Percentiles rank a stretch among this genome's conserved stretches.
These are phyloP conservation scores for Cerrena zonata DNA, from an alignment of 1,284 basidiomycete species.

Conservation along the genomic window DNA sequence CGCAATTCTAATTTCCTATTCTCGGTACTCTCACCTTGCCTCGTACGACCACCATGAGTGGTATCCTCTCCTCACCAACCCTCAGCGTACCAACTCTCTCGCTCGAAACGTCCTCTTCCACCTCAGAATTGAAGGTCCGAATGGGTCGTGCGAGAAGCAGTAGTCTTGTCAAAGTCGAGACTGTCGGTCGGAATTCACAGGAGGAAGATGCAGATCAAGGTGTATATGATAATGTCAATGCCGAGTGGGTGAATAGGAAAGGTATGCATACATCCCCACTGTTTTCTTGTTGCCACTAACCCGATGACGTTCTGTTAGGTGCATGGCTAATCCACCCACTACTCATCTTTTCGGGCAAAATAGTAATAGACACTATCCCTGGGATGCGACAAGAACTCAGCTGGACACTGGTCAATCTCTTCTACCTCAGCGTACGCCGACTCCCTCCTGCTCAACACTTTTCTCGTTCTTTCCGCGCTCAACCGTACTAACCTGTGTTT, in stretches of 20 bases:
- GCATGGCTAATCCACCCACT: conserved; percentile 98
- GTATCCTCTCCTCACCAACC: conserved; percentile 22
- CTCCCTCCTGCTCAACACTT: not conserved
- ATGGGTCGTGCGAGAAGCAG: conserved; percentile 65
- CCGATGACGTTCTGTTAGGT: conserved; percentile 42
- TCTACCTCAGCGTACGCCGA: conserved; percentile 81
- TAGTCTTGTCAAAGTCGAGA: conserved; percentile 84
- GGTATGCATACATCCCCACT: conserved; percentile 46
- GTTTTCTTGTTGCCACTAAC: not conserved
- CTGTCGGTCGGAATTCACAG: conserved; percentile 71
- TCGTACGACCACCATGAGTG: conserved; percentile 14
- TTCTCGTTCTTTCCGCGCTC: not conserved
- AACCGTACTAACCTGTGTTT: too few relatives aligned
- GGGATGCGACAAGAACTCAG: conserved; percentile 91
- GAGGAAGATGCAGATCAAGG: conserved; percentile 80
- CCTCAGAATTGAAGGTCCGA: conserved; percentile 24
- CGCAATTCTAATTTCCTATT: not conserved
- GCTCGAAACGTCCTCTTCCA: conserved; percentile 16
- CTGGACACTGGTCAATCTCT: conserved; percentile 91
- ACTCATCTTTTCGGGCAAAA: conserved; percentile 85
- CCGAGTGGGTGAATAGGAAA: conserved; percentile 97
- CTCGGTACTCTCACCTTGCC: not conserved
- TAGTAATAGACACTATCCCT: conserved; percentile 89
- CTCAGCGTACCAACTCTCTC: conserved; percentile 20
- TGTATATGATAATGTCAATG: conserved; percentile 86